Conservation (phyloP, 202 grass and related monocot genomes). For the Schoenoplectus triqueter region DNA sequence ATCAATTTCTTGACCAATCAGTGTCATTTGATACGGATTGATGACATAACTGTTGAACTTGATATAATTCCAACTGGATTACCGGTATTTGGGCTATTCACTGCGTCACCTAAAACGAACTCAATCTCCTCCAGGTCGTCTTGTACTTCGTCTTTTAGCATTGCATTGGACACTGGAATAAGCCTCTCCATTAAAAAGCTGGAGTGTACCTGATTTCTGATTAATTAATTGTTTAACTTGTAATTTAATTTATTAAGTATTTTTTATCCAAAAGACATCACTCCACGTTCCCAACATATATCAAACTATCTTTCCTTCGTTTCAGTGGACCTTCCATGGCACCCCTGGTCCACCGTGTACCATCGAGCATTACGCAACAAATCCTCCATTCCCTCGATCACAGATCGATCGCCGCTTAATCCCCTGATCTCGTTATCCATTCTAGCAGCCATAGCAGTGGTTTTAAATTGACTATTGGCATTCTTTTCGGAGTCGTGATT, state of each 20-base stretch:
- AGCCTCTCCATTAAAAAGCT: neutral
- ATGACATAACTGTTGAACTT: neutral
- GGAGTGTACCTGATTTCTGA: neutral
- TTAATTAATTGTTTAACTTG: neutral
- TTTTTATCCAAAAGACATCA: neutral
- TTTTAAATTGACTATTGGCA: conserved; percentile 49
- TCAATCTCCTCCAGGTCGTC: neutral
- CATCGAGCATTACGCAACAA: neutral
- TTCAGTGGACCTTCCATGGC: conserved; percentile 38
- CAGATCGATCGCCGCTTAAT: neutral
- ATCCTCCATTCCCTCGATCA: conserved; percentile 11
- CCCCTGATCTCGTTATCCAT: conserved; percentile 11
- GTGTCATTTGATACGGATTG: neutral
- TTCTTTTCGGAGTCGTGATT: conserved; percentile 58
- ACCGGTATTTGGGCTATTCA: neutral
- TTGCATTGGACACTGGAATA: neutral
- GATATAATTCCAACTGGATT: neutral
- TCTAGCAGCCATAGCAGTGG: neutral
- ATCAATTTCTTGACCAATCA: neutral
- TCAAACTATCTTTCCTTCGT: conserved; percentile 28
- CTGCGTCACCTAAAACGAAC: neutral
- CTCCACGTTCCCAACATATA: conserved; percentile 37
- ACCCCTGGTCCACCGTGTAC: conserved; percentile 28
- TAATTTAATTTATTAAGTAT: conserved; percentile 1
- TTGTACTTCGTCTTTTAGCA: neutral